A percentile compares a stretch with the other conserved stretches of the same genome.
Conservation (phyloP, 1,284 basidiomycete genomes). For the Malassezia vespertilionis region DNA sequence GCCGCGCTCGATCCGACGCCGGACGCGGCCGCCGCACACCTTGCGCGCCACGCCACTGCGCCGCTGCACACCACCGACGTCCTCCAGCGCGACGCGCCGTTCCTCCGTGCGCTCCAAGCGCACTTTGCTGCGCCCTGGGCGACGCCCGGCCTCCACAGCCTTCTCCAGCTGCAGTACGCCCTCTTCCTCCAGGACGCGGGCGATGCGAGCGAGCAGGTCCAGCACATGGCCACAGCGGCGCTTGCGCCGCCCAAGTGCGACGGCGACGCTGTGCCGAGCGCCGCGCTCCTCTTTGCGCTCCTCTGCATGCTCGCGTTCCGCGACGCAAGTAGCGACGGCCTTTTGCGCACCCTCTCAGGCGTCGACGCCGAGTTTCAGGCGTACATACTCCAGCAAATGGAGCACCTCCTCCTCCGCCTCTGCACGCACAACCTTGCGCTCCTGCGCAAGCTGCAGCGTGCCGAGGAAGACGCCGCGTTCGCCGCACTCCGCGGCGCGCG, state of each 20-base stretch:
- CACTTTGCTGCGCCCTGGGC: slow-evolving; percentile 53
- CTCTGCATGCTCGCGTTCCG: slow-evolving; percentile 46
- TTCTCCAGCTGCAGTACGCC: slow-evolving; percentile 72
- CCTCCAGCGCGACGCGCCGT: slow-evolving; percentile 24
- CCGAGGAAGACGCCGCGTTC: slow-evolving; percentile 44
- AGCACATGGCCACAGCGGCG: slow-evolving; percentile 17
- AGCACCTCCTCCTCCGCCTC: slow-evolving; percentile 28
- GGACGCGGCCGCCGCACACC: slow-evolving; percentile 45
- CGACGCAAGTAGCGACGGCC: slow-evolving; percentile 55
- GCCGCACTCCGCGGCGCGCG: slow-evolving; percentile 19
- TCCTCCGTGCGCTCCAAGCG: slow-evolving; percentile 27
- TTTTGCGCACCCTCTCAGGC: slow-evolving; percentile 26
- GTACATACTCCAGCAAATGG: slow-evolving; percentile 39
- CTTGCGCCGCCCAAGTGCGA: slow-evolving; percentile 3
- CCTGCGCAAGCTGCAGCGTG: slow-evolving; percentile 40
- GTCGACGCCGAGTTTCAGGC: slow-evolving; percentile 35
- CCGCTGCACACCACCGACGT: slow-evolving; percentile 4
- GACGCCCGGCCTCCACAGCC: slow-evolving; percentile 63
- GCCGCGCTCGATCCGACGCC: slow-evolving; percentile 58
- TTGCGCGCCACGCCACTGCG: slow-evolving; percentile 7
- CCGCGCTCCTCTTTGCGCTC: slow-evolving; percentile 63
- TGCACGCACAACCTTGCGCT: slow-evolving; percentile 35
- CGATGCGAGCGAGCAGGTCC: slow-evolving; percentile 29
- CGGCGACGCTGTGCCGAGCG: neutral
- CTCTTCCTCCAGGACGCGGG: slow-evolving; percentile 51